phyloP scores from a whole-genome alignment of 768 basidiomycete genomes.

The Xerocomellus dryophilus region DNA sequence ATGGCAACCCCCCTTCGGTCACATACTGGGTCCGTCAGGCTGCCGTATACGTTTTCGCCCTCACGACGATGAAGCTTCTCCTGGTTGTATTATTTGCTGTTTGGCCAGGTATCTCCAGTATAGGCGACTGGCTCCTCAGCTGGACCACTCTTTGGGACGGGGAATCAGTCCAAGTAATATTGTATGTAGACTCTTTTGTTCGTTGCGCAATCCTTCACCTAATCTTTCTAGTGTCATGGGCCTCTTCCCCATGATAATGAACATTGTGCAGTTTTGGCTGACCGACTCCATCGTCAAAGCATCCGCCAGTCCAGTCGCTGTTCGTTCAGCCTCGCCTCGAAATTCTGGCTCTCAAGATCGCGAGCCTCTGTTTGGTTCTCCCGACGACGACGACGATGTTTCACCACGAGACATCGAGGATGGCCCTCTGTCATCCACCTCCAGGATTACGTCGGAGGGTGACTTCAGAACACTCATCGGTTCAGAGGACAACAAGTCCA shows the following conservation, averaged over 20 bases:
- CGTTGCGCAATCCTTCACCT: conserved; percentile 10
- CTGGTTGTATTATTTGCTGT: conserved; percentile 74
- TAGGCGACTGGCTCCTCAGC: conserved; percentile 85
- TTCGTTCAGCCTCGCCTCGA: conserved; percentile 40
- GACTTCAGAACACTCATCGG: conserved; percentile 21
- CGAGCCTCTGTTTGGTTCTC: conserved; percentile 63
- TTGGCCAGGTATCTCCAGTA: conserved; percentile 63
- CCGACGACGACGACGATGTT: conserved; percentile 49
- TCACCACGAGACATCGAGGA: conserved; percentile 45
- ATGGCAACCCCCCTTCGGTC: conserved; percentile 79
- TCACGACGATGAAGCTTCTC: conserved; percentile 87
- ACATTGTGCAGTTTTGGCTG: conserved; percentile 89
- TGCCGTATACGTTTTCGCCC: conserved; percentile 74
- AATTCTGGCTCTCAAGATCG: conserved; percentile 42
- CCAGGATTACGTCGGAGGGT: conserved; percentile 34
- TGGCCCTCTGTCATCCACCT: conserved; percentile 34
- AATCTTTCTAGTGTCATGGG: conserved; percentile 70
- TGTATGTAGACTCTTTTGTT: conserved; percentile 48
- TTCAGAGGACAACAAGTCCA: conserved; percentile 15
- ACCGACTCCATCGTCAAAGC: conserved; percentile 93
- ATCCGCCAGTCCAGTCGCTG: conserved; percentile 38
- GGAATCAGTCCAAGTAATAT: conserved; percentile 70
- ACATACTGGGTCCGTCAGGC: conserved; percentile 75
- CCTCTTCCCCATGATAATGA: conserved; percentile 86
- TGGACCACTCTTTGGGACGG: conserved; percentile 67